Conservation (phyloP, 441 rosid genomes). For the Sinapis alba region DNA sequence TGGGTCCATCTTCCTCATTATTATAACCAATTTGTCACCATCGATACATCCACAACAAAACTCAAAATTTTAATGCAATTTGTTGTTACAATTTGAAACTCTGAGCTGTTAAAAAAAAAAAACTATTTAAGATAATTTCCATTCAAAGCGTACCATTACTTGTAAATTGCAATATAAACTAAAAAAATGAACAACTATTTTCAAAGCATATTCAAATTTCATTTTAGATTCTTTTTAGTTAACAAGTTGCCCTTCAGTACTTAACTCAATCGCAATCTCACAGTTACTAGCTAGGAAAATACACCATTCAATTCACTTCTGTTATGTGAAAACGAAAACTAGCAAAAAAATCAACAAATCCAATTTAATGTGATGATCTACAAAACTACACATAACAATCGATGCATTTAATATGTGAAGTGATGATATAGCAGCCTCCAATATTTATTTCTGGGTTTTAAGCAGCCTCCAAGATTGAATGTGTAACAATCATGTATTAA, state of each 20-base stretch:
- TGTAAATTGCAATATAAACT: neutral
- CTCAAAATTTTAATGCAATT: neutral
- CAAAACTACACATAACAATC: constrained; percentile 10
- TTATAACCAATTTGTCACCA: neutral
- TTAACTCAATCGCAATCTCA: constrained; percentile 24
- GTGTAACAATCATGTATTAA: neutral
- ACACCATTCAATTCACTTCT: constrained; percentile 6
- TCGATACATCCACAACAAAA: neutral
- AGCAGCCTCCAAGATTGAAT: constrained; percentile 19
- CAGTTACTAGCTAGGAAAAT: constrained; percentile 3
- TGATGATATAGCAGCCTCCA: constrained; percentile 17
- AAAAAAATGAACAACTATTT: neutral
- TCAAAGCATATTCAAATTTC: neutral
- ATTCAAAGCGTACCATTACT: neutral
- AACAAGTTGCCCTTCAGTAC: constrained; percentile 24
- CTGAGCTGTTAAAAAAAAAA: neutral
- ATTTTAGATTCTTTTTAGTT: neutral
- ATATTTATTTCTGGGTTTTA: neutral
- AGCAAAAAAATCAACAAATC: constrained; percentile 18
- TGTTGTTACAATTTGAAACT: neutral
- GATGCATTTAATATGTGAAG: constrained; percentile 26
- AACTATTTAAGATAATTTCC: neutral
- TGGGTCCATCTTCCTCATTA: constrained; percentile 31
- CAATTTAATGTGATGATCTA: constrained; percentile 10
- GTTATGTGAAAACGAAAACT: constrained; percentile 23